Conservation (phyloP, 306 rosid genomes). For the Dryas drummondii region DNA sequence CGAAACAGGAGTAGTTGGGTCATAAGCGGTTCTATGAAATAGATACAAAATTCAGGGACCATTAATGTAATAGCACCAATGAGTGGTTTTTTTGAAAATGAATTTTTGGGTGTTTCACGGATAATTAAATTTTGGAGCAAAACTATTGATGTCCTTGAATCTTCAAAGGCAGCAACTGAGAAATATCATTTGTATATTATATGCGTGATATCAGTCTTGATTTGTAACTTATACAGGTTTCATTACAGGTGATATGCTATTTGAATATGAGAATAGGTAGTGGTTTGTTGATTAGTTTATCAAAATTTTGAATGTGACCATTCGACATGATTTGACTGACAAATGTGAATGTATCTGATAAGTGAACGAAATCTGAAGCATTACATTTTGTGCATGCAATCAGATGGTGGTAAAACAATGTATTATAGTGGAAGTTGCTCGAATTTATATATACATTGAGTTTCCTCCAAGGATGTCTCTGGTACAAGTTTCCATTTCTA, state of each 20-base stretch:
- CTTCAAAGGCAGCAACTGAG: slow-evolving; percentile 22
- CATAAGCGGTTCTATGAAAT: slow-evolving; percentile 20
- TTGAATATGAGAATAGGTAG: slow-evolving; percentile 8
- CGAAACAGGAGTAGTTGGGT: slow-evolving; percentile 11
- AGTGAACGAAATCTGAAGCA: slow-evolving; percentile 3
- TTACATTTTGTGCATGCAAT: background rate
- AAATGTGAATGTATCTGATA: slow-evolving; percentile 10
- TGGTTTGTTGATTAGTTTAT: background rate
- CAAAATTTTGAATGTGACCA: slow-evolving; percentile 3
- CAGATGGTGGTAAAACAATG: slow-evolving; percentile 11
- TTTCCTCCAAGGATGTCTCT: slow-evolving; percentile 1
- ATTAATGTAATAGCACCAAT: slow-evolving; percentile 7
- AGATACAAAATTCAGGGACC: slow-evolving; percentile 5
- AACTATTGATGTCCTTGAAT: slow-evolving; percentile 22
- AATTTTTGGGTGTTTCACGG: slow-evolving; percentile 20
- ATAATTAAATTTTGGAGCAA: slow-evolving; percentile 11
- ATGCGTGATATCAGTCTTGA: background rate
- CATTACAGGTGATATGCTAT: slow-evolving; percentile 5
- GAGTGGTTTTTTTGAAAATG: slow-evolving; percentile 23
- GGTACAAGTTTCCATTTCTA: background rate
- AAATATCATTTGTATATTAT: slow-evolving; percentile 3
- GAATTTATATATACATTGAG: background rate
- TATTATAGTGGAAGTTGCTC: background rate
- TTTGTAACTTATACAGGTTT: slow-evolving; percentile 13
- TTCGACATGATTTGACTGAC: background rate